Percentiles rank a stretch among this genome's conserved stretches.
These are phyloP conservation scores for Leccinum ponderosum DNA, from an alignment of 1,284 basidiomycete species.

Conservation along the genomic window DNA sequence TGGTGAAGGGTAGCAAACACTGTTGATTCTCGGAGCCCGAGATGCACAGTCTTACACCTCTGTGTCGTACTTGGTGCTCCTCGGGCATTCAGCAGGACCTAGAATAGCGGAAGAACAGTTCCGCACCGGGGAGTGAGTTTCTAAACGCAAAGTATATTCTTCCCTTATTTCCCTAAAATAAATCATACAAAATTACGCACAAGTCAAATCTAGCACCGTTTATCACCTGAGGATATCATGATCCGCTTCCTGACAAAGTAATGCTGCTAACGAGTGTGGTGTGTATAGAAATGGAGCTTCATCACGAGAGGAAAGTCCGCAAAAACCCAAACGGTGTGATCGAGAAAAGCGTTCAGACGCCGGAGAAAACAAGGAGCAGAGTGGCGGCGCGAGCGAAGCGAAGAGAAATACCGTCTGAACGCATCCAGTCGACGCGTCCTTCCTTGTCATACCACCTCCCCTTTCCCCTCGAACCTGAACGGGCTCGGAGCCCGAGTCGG, in stretches of 20 bases:
- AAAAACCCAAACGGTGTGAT: background rate
- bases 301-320: background rate
- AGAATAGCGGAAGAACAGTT: background rate
- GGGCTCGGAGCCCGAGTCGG: background rate
- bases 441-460: background rate
- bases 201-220: background rate
- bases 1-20: background rate
- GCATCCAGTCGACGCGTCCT: background rate
- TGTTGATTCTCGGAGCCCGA: background rate
- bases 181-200: background rate
- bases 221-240: background rate
- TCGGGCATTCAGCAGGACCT: background rate
- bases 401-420: background rate
- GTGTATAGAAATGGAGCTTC: background rate
- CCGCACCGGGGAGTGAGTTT: background rate
- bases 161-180: background rate
- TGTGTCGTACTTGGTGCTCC: background rate
- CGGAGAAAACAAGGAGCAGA: background rate
- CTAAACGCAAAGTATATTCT: background rate
- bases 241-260: background rate
- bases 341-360: background rate
- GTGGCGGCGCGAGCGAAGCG: background rate
- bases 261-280: background rate
- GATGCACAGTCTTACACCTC: background rate
- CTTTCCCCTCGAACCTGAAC: background rate